phyloP scores from a whole-genome alignment of 768 basidiomycete genomes.

The Mycena venus region DNA sequence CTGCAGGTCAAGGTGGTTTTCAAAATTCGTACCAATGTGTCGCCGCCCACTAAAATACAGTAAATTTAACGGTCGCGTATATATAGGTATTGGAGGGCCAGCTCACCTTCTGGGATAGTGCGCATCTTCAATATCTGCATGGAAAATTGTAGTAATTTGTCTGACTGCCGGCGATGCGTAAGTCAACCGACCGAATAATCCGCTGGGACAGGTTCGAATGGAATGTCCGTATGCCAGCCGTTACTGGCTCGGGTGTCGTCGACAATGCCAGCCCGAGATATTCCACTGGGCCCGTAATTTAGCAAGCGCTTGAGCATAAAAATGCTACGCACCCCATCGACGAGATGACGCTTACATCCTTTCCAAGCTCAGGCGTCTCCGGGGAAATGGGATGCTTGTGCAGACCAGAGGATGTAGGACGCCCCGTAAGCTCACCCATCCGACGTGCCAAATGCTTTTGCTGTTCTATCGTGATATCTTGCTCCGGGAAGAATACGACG shows the following conservation, averaged over 20 bases:
- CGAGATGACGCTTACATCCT: constrained; percentile 67
- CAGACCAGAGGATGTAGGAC: constrained; percentile 58
- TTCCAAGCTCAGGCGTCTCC: constrained; percentile 60
- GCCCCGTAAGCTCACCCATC: constrained; percentile 63
- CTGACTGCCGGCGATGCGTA: neutral
- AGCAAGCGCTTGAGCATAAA: neutral
- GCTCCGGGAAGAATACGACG: constrained; percentile 73
- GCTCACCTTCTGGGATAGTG: constrained; percentile 50
- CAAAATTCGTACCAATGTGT: constrained; percentile 52
- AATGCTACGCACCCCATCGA: constrained; percentile 50
- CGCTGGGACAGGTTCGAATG: constrained; percentile 71
- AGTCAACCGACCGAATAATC: constrained; percentile 62
- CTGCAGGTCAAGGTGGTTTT: neutral
- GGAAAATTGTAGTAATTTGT: neutral
- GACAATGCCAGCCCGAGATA: neutral
- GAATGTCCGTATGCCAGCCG: constrained; percentile 68
- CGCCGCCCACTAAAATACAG: constrained; percentile 47
- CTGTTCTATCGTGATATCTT: constrained; percentile 62
- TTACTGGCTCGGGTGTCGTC: constrained; percentile 11
- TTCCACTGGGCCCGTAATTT: neutral
- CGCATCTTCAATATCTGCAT: constrained; percentile 54
- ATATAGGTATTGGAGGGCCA: neutral
- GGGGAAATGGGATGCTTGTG: constrained; percentile 71
- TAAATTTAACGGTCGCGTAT: neutral
- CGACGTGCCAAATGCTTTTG: constrained; percentile 62